A percentile compares a stretch with the other conserved stretches of the same genome.
These are phyloP conservation scores for Penicillium griseofulvum DNA, from an alignment of 2,329 filamentous ascomycete genomes.

Conservation along the genomic window DNA sequence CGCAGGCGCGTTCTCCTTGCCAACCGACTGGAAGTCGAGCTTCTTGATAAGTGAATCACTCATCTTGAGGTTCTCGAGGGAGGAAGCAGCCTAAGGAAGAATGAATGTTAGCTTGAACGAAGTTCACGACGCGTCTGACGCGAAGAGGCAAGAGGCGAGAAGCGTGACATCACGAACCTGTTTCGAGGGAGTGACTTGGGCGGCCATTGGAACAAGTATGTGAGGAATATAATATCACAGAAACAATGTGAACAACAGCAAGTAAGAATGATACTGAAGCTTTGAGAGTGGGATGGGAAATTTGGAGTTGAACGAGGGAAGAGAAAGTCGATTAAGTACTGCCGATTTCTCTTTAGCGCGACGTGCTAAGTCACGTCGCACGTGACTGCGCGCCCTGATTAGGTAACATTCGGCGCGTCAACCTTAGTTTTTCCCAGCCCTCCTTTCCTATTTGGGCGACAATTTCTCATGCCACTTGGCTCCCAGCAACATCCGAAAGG, in stretches of 20 bases:
- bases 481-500: constrained; percentile 24
- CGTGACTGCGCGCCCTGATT: constrained; percentile 34
- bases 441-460: constrained; percentile 5
- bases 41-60: constrained; percentile 85
- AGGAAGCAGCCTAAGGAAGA: constrained; percentile 70
- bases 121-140: constrained; percentile 32
- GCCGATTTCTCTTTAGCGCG: constrained; percentile 36
- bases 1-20: constrained; percentile 77
- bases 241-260: constrained; percentile 24
- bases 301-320: constrained; percentile 2
- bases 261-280: constrained; percentile 13
- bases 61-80: constrained; percentile 86
- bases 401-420: constrained; percentile 18
- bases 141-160: constrained; percentile 33
- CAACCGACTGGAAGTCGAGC: constrained; percentile 68
- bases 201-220: constrained; percentile 60
- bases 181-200: constrained; percentile 72
- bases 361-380: constrained; percentile 40
- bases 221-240: constrained; percentile 29
- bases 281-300: constrained; percentile 26
- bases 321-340: constrained; percentile 33
- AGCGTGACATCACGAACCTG: constrained; percentile 56
- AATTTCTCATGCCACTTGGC: constrained; percentile 23
- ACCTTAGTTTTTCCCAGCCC: neutral
- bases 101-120: constrained; percentile 40